Evolutionary conservation across 2,329 filamentous ascomycete species (phyloP).

Genomic region (Trichoderma polysporum): DNA sequence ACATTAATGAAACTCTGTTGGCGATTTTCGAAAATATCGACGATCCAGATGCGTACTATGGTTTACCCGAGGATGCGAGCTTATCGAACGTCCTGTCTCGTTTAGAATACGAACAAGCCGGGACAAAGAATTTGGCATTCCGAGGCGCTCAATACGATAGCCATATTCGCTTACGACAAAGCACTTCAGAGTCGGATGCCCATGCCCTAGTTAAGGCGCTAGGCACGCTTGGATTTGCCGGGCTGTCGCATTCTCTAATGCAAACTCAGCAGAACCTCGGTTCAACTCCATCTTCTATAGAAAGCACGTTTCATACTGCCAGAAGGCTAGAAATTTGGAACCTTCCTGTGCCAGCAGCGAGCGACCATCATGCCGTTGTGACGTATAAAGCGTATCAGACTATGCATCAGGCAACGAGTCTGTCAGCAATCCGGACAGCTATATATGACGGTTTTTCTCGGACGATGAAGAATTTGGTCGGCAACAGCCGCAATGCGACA

Average conservation of each 20-base stretch:
- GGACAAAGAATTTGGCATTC: slow-evolving; percentile 83
- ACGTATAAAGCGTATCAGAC: slow-evolving; percentile 81
- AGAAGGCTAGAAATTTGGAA: slow-evolving; percentile 90
- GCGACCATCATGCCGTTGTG: slow-evolving; percentile 63
- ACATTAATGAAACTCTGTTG: slow-evolving; percentile 69
- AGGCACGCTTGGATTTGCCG: slow-evolving; percentile 77
- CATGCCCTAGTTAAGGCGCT: slow-evolving; percentile 74
- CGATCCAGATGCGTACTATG: slow-evolving; percentile 95
- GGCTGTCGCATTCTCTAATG: slow-evolving; percentile 77
- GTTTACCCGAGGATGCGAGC: slow-evolving; percentile 74
- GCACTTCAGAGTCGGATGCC: slow-evolving; percentile 57
- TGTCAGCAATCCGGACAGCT: slow-evolving; percentile 51
- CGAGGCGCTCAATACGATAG: slow-evolving; percentile 89
- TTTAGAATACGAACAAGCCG: slow-evolving; percentile 86
- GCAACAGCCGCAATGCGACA: slow-evolving; percentile 49
- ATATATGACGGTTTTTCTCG: slow-evolving; percentile 63
- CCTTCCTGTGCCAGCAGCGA: slow-evolving; percentile 67
- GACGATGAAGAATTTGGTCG: slow-evolving; percentile 58
- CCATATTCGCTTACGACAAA: slow-evolving; percentile 64
- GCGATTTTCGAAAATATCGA: slow-evolving; percentile 89
- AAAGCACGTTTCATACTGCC: slow-evolving; percentile 76
- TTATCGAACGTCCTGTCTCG: slow-evolving; percentile 75
- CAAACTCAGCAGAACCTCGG: slow-evolving; percentile 64
- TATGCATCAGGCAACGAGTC: slow-evolving; percentile 65
- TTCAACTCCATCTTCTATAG: slow-evolving; percentile 57